phyloP scores from a whole-genome alignment of 2,329 filamentous ascomycete genomes.

The Huntiella savannae region DNA sequence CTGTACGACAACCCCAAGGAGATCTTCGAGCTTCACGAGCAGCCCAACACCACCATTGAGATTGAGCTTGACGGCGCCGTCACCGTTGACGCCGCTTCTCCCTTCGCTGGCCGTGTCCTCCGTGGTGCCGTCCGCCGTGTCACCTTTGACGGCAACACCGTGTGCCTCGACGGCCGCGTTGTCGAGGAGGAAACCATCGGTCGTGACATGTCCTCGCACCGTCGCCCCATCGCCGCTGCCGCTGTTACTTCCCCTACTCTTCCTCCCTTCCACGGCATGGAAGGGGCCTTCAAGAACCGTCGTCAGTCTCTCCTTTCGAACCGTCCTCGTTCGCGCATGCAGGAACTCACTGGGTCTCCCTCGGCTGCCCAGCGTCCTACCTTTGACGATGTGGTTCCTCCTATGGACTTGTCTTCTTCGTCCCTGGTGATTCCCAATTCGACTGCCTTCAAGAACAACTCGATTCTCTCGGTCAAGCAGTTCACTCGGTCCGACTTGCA shows the following conservation, averaged over 20 bases:
- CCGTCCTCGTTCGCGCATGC: constrained; percentile 7
- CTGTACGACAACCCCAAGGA: constrained; percentile 62
- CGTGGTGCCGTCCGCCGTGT: constrained; percentile 55
- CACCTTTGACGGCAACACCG: constrained; percentile 54
- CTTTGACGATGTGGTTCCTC: constrained; percentile 9
- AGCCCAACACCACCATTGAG: constrained; percentile 53
- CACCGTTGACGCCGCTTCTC: constrained; percentile 28
- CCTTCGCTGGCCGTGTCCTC: constrained; percentile 50
- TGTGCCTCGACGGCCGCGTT: constrained; percentile 51
- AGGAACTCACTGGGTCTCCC: constrained; percentile 6
- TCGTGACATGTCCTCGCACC: constrained; percentile 58
- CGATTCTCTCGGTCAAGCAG: constrained; percentile 81
- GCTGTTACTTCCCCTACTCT: constrained; percentile 31
- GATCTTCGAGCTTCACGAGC: constrained; percentile 69
- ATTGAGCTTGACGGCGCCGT: constrained; percentile 50
- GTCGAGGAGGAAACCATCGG: constrained; percentile 38
- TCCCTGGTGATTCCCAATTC: constrained; percentile 19
- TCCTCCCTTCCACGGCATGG: constrained; percentile 22
- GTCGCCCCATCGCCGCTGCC: constrained; percentile 24
- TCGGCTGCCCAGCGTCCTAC: not conserved
- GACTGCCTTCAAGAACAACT: constrained; percentile 64
- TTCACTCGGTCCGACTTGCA: constrained; percentile 79
- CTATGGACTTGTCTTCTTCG: constrained; percentile 6
- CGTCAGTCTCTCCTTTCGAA: constrained; percentile 16
- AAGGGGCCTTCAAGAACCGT: constrained; percentile 13